A percentile compares a stretch with the other conserved stretches of the same genome.
Evolutionary conservation across 2,329 filamentous ascomycete genomes (phyloP).

Genomic region (Lachnellula arida): DNA sequence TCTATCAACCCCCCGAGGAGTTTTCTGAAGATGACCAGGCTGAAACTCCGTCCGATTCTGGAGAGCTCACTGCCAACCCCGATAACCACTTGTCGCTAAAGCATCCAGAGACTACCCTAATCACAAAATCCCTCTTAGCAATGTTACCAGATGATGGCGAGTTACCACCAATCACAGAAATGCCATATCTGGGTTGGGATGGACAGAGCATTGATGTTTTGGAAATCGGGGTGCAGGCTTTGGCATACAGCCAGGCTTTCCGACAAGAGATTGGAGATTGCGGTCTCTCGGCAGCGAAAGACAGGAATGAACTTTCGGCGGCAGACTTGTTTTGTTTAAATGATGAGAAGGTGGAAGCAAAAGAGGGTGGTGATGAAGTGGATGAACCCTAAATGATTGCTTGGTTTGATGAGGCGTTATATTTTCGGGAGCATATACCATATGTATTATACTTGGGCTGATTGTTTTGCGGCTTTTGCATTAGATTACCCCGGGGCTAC

Average conservation of each 20-base stretch:
- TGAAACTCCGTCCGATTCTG: constrained; percentile 3
- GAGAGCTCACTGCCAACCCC: constrained; percentile 28
- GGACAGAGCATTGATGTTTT: constrained; percentile 44
- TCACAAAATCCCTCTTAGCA: constrained; percentile 46
- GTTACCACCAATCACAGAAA: constrained; percentile 40
- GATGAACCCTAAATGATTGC: background rate
- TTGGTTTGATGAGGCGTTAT: too few relatives aligned
- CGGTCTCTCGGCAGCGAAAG: constrained; percentile 14
- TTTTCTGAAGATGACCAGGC: constrained; percentile 34
- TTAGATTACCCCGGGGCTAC: too few relatives aligned
- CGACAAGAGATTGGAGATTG: constrained; percentile 65
- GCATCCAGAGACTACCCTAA: constrained; percentile 34
- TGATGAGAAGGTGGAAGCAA: constrained; percentile 8
- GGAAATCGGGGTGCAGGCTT: constrained; percentile 41
- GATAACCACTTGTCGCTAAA: constrained; percentile 23
- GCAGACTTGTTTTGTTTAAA: constrained; percentile 29
- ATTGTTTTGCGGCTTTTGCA: too few relatives aligned
- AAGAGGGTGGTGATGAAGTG: background rate
- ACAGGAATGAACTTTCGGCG: constrained; percentile 9
- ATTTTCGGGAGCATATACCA: background rate
- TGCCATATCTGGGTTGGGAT: constrained; percentile 61
- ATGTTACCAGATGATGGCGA: constrained; percentile 42
- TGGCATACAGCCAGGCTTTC: constrained; percentile 54
- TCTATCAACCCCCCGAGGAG: constrained; percentile 70
- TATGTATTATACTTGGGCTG: background rate